phyloP scores from a whole-genome alignment of 192 early-diverging fungal genomes.

The Chytriomyces hyalinus region DNA sequence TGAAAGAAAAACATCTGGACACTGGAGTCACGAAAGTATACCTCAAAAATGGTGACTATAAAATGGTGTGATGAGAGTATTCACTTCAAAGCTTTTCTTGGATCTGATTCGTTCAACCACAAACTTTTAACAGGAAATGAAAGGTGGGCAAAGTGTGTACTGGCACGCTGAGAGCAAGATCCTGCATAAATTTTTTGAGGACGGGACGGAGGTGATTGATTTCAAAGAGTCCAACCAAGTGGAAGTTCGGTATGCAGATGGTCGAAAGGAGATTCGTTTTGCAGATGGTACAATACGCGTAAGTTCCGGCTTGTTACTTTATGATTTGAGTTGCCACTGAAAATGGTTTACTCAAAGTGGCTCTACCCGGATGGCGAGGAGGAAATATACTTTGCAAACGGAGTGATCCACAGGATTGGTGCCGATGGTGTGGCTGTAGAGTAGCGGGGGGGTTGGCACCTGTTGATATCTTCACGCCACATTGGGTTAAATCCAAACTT shows the following conservation, averaged over 20 bases:
- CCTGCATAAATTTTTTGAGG: slow-evolving; percentile 42
- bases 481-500: too few relatives aligned
- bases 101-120: not conserved
- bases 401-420: slow-evolving; percentile 27
- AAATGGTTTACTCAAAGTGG: slow-evolving; percentile 9
- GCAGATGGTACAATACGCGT: slow-evolving; percentile 41
- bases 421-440: not conserved
- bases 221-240: slow-evolving; percentile 44
- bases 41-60: slow-evolving; percentile 48
- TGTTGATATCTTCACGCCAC: too few relatives aligned
- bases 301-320: not conserved
- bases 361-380: slow-evolving; percentile 38
- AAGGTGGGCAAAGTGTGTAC: slow-evolving; percentile 36
- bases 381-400: slow-evolving; percentile 41
- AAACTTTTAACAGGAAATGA: slow-evolving; percentile 1
- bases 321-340: not conserved
- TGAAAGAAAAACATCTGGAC: slow-evolving; percentile 31
- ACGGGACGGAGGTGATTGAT: slow-evolving; percentile 41
- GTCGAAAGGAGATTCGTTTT: slow-evolving; percentile 42
- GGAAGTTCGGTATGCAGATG: slow-evolving; percentile 42
- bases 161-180: slow-evolving; percentile 43
- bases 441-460: too few relatives aligned
- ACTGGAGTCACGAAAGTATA: slow-evolving; percentile 19
- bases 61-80: slow-evolving; percentile 24
- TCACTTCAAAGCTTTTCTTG: not conserved